Evolutionary conservation across 495 filamentous ascomycete species (phyloP).

Genomic region (Trichocladium uniseriatum): DNA sequence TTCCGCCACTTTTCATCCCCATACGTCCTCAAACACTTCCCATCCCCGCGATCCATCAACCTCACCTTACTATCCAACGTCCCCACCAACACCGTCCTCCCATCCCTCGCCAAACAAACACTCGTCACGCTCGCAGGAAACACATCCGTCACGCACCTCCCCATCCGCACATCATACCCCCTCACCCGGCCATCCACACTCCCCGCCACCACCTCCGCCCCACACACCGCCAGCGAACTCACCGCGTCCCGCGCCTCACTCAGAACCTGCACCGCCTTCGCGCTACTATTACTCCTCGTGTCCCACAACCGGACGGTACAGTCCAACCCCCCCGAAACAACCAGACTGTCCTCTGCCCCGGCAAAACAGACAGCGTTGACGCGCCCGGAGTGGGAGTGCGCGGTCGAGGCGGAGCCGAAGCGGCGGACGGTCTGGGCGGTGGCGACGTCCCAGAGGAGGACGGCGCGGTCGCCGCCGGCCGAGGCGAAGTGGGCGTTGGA

Average conservation of each 20-base stretch:
- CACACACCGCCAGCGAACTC: constrained; percentile 46
- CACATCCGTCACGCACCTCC: constrained; percentile 63
- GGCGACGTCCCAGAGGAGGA: constrained; percentile 90
- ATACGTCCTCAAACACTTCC: constrained; percentile 65
- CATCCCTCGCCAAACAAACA: constrained; percentile 58
- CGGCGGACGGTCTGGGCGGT: constrained; percentile 63
- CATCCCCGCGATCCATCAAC: constrained; percentile 70
- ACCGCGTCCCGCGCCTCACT: constrained; percentile 72
- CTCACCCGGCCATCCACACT: constrained; percentile 83
- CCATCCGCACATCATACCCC: constrained; percentile 81
- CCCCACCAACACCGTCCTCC: constrained; percentile 63
- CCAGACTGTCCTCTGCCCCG: constrained; percentile 57
- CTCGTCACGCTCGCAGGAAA: constrained; percentile 59
- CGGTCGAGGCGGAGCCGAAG: constrained; percentile 43
- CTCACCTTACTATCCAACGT: constrained; percentile 67
- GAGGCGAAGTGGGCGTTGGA: constrained; percentile 77
- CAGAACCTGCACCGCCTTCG: constrained; percentile 69
- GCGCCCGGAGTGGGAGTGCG: constrained; percentile 55
- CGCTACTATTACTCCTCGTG: constrained; percentile 23
- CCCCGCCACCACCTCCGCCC: constrained; percentile 53
- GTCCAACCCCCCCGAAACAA: constrained; percentile 72
- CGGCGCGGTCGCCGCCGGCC: constrained; percentile 76
- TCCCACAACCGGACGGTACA: constrained; percentile 86
- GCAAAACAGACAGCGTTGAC: constrained; percentile 73
- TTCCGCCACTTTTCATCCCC: constrained; percentile 53